Conservation (phyloP, 768 basidiomycete genomes). For the Boletus pseudo-olivaceus region DNA sequence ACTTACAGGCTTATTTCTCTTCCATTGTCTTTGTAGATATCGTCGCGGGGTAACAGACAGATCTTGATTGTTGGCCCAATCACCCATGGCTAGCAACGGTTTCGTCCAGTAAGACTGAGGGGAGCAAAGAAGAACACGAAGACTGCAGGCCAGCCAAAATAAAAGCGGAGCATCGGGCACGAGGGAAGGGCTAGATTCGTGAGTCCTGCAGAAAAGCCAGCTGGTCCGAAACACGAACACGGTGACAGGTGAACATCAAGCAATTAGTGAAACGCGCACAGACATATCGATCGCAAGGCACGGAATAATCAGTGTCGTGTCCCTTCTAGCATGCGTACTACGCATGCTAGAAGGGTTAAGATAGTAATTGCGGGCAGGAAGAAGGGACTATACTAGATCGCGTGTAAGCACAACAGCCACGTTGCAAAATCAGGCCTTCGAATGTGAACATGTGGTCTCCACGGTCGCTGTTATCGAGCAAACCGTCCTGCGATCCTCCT, state of each 20-base stretch:
- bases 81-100: conserved; percentile 11
- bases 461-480: not conserved
- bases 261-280: conserved; percentile 14
- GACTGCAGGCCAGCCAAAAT: conserved; percentile 14
- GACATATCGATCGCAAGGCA: conserved; percentile 23
- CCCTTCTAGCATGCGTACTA: conserved; percentile 23
- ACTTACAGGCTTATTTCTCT: conserved; percentile 39
- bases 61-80: conserved; percentile 15
- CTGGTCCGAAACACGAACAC: conserved; percentile 26
- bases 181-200: conserved; percentile 28
- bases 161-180: conserved; percentile 25
- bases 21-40: conserved; percentile 41
- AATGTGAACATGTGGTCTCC: conserved; percentile 14
- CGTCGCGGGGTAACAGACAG: conserved; percentile 27
- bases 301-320: conserved; percentile 10
- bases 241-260: conserved; percentile 13
- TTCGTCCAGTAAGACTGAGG: conserved; percentile 2
- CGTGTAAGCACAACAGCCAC: conserved; percentile 15
- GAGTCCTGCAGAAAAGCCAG: conserved; percentile 19
- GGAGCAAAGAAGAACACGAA: conserved; percentile 3
- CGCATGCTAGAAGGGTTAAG: conserved; percentile 21
- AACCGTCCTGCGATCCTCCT: not conserved
- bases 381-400: conserved; percentile 3
- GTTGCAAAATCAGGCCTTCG: conserved; percentile 22
- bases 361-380: conserved; percentile 4